phyloP scores from a whole-genome alignment of 352 stramenopile species.

The Phytophthora pini region DNA sequence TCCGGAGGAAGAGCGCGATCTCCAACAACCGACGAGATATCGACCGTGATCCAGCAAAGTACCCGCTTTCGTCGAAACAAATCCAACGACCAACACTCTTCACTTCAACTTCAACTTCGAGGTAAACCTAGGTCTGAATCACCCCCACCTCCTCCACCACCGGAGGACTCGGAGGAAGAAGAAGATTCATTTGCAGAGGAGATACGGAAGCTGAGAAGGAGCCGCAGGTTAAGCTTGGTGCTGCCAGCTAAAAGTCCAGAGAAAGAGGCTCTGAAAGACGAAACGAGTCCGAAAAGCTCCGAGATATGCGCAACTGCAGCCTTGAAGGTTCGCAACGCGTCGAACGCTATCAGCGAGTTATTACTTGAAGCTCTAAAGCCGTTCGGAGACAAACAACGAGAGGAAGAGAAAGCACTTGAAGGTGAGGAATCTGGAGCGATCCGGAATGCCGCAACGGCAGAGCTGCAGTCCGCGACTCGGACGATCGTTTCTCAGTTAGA shows the following conservation, averaged over 20 bases:
- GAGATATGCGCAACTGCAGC: constrained; percentile 7
- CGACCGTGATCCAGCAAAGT: constrained; percentile 35
- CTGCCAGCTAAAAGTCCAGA: constrained; percentile 18
- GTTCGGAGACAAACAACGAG: constrained; percentile 48
- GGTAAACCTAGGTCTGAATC: constrained; percentile 14
- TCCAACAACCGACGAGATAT: constrained; percentile 40
- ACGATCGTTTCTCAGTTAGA: constrained; percentile 57
- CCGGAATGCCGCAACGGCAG: constrained; percentile 14
- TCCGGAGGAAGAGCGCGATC: constrained; percentile 20
- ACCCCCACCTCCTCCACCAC: constrained; percentile 26
- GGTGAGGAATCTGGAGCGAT: constrained; percentile 19
- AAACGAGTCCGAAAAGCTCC: constrained; percentile 2
- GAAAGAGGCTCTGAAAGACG: constrained; percentile 21
- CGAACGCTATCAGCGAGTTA: constrained; percentile 51
- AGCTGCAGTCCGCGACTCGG: constrained; percentile 40
- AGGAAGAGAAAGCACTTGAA: constrained; percentile 32
- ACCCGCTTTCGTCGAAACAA: constrained; percentile 40
- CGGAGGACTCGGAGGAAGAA: constrained; percentile 22
- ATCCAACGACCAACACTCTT: constrained; percentile 1
- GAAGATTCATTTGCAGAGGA: constrained; percentile 61
- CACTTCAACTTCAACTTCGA: constrained; percentile 15
- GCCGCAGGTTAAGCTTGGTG: constrained; percentile 15
- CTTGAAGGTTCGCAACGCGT: constrained; percentile 41
- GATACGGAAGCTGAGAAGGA: constrained; percentile 37
- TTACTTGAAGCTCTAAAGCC: constrained; percentile 58